These are phyloP conservation scores for Coemansia furcata DNA, from an alignment of 192 early-diverging fungal genomes.

Conservation along the genomic window DNA sequence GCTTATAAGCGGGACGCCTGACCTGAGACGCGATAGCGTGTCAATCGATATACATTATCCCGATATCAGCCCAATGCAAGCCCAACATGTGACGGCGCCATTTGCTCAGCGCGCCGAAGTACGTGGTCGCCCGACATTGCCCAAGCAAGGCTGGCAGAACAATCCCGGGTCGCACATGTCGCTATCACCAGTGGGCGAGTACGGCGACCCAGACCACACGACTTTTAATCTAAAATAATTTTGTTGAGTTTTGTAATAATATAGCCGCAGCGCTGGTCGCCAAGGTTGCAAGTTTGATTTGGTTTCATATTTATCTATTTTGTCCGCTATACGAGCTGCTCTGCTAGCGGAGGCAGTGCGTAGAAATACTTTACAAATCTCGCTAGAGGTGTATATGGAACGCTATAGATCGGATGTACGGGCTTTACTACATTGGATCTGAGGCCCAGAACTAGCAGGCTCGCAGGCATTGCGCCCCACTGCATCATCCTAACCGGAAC, in stretches of 20 bases:
- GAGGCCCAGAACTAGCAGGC: constrained; percentile 18
- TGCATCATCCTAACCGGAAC: constrained; percentile 49
- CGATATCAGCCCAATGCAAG: constrained; percentile 20
- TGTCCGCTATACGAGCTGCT: constrained; percentile 5
- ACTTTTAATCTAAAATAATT: not conserved
- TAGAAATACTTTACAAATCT: constrained; percentile 46
- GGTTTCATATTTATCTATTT: not conserved
- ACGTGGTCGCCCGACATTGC: not conserved
- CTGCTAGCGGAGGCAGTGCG: constrained; percentile 23
- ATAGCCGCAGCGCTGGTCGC: not conserved
- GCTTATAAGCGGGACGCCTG: not conserved
- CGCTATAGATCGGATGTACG: constrained; percentile 44
- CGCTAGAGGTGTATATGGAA: constrained; percentile 31
- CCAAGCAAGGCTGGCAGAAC: not conserved
- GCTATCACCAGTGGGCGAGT: not conserved
- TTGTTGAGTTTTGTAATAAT: not conserved
- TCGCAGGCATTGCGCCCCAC: constrained; percentile 24
- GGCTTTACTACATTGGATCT: constrained; percentile 30
- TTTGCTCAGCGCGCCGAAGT: constrained; percentile 20
- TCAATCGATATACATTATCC: constrained; percentile 12
- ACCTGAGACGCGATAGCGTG: not conserved
- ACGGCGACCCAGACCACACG: constrained; percentile 1
- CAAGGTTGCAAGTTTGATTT: not conserved
- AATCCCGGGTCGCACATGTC: not conserved
- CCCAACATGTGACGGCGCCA: constrained; percentile 21